Percentiles rank a stretch among this genome's conserved stretches.
These are phyloP conservation scores for Chionographis japonica DNA, from an alignment of 106 monocot species.

Conservation along the genomic window DNA sequence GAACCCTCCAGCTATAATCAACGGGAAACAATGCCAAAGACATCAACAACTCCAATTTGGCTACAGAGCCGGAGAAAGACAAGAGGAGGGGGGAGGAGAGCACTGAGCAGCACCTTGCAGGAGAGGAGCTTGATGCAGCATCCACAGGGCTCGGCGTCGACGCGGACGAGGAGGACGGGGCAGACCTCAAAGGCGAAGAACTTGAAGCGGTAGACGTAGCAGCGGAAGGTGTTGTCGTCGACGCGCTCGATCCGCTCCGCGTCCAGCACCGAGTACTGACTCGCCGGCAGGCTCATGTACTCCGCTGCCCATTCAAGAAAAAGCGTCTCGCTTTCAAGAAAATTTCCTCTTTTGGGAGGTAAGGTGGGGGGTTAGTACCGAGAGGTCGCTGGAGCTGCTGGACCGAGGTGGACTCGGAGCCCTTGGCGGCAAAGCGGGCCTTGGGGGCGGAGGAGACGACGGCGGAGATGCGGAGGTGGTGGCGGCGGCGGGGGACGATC, in stretches of 20 bases:
- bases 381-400: conserved; percentile 79
- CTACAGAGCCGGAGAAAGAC: too few species aligned
- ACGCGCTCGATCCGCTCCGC: conserved; percentile 93
- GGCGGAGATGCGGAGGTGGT: conserved; percentile 4
- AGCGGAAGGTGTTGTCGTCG: conserved; percentile 82
- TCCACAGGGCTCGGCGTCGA: conserved; percentile 73
- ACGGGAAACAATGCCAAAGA: not conserved
- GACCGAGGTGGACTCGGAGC: conserved; percentile 66
- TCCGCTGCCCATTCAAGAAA: conserved; percentile 42
- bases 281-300: conserved; percentile 92
- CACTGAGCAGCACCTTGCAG: conserved; percentile 68
- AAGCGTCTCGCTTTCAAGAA: not conserved
- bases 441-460: conserved; percentile 49
- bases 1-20: conserved; percentile 78
- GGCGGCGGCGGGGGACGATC: not conserved
- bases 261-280: conserved; percentile 97
- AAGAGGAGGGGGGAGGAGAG: not conserved
- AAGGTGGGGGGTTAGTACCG: conserved; percentile 11
- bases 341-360: not conserved
- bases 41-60: not conserved
- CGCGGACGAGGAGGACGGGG: conserved; percentile 83
- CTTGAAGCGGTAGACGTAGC: conserved; percentile 79
- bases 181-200: conserved; percentile 91
- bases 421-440: conserved; percentile 75
- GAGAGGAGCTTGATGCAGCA: conserved; percentile 88